Evolutionary conservation across 2,329 filamentous ascomycete genomes (phyloP), one percentile per base, ranked within the genome.

Genomic region (Ophiocordyceps camponoti-saundersi): DNA sequence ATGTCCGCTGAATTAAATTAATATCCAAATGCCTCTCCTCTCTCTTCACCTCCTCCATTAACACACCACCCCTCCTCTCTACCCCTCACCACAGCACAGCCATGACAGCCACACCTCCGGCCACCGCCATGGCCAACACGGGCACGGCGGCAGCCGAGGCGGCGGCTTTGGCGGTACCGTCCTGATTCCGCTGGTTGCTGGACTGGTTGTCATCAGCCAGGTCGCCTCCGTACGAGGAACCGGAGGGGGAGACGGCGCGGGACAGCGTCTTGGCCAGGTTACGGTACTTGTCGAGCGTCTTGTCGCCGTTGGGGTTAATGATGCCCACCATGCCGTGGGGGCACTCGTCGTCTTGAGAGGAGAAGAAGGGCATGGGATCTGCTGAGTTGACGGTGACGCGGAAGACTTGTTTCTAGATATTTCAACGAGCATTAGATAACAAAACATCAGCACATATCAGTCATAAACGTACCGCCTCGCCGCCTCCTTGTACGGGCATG

Each of bases 261-360:
- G 55, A 54, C 32, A 61, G 50, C 20, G 53, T 44, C 10, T 53
- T 48, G 15, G 61, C 62, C 21, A 56, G 53, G 44, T 56, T 50
- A 48, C 53, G 57, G 52, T 64, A 65, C 42, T 59, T 54, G 20
- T 52, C 53, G 2, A 63, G 55, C 7, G 55, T 63, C 48, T 56
- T 50, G 45, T 58, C 53, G 39, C 46, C 50, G 42, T 51, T 54
- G 21, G 59, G 57, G 51, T 65, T 66, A 50, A 66, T 55, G 46
- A 65, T 62, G 48, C 61, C 64, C n/a, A 64, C 61, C 64, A 66
- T 66, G 46, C 63, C 64, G 13, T 51, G 47, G 20, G 61, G 48
- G 48, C 63, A 65, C 45, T 66, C 61, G 23, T 57, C 53, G n/a
- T 55, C 60, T 41, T 63, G 61, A 7, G 61, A 61, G n/a, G 63